Evolutionary conservation across 129 eudicot genomes (phyloP).

Genomic region (Pulicaria dysenterica): DNA sequence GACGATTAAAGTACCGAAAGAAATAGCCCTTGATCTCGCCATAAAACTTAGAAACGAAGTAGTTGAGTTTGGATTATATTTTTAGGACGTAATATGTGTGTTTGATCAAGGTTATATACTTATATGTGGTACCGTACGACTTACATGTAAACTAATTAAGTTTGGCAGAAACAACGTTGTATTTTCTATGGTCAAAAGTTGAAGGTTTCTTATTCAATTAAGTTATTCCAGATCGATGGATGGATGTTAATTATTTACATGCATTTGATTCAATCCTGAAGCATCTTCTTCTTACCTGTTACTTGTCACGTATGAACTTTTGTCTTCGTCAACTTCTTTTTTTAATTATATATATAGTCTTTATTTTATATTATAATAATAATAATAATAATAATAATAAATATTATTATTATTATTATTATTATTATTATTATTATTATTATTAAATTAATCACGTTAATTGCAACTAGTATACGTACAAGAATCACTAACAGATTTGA

Average conservation of each 20-base stretch:
- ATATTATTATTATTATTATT: no score
- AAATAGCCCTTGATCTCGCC: slow-evolving; percentile 34
- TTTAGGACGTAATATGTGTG: slow-evolving; percentile 15
- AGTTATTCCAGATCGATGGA: background rate
- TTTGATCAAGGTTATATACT: background rate
- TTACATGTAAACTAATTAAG: background rate
- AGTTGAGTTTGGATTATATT: background rate
- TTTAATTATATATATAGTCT: no score
- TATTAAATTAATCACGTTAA: no score
- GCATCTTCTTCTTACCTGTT: slow-evolving; percentile 22
- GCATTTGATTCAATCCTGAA: slow-evolving; percentile 23
- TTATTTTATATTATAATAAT: no score
- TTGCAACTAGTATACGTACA: no score
- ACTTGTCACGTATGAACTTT: background rate
- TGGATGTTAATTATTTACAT: background rate
- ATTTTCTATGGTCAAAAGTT: slow-evolving; percentile 27
- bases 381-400: no score
- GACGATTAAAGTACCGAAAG: slow-evolving; percentile 6
- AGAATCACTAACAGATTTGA: no score
- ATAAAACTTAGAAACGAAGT: slow-evolving; percentile 10
- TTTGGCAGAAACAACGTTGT: slow-evolving; percentile 10
- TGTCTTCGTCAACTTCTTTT: background rate
- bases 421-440: no score
- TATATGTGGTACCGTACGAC: slow-evolving; percentile 15
- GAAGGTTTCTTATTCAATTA: slow-evolving; percentile 39